Evolutionary conservation across 495 filamentous ascomycete genomes (phyloP).

Genomic region (Penicillium riverlandense): DNA sequence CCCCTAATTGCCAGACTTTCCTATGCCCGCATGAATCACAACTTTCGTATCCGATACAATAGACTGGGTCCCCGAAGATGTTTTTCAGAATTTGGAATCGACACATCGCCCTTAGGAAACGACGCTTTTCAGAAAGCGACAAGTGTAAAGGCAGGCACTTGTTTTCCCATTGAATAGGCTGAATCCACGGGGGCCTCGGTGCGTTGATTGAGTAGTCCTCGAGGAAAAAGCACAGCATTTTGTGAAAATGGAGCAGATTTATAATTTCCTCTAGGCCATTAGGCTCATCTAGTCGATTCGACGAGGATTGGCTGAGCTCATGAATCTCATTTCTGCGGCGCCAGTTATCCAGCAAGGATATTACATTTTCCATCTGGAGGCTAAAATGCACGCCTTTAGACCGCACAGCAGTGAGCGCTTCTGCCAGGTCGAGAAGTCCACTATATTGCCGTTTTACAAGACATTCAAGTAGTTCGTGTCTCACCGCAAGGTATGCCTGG

Average conservation of each 20-base stretch:
- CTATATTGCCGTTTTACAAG: conserved; percentile 6
- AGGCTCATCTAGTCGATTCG: not conserved
- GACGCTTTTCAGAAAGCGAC: conserved; percentile 4
- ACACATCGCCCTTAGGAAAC: conserved; percentile 12
- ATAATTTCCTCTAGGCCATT: conserved; percentile 1
- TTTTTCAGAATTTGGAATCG: conserved; percentile 9
- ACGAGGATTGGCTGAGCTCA: not conserved
- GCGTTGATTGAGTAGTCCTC: conserved; percentile 7
- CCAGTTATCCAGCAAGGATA: conserved; percentile 11
- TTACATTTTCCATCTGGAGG: conserved; percentile 2
- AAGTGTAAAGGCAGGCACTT: conserved; percentile 1
- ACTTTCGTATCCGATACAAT: not conserved
- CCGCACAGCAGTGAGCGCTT: conserved; percentile 12
- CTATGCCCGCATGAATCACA: not conserved
- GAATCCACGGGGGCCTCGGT: conserved; percentile 8
- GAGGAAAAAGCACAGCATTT: conserved; percentile 6
- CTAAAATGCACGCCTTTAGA: conserved; percentile 4
- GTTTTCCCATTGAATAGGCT: conserved; percentile 2
- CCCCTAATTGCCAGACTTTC: not conserved
- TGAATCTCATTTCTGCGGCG: conserved; percentile 10
- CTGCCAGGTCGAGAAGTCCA: conserved; percentile 5
- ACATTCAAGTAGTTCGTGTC: conserved; percentile 5
- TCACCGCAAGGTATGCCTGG: conserved; percentile 10
- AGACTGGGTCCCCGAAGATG: conserved; percentile 4
- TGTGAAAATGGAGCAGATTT: conserved; percentile 9